Base-by-base conservation (phyloP, 176 grass and related monocot species). In the Leersia perrieri region DNA sequence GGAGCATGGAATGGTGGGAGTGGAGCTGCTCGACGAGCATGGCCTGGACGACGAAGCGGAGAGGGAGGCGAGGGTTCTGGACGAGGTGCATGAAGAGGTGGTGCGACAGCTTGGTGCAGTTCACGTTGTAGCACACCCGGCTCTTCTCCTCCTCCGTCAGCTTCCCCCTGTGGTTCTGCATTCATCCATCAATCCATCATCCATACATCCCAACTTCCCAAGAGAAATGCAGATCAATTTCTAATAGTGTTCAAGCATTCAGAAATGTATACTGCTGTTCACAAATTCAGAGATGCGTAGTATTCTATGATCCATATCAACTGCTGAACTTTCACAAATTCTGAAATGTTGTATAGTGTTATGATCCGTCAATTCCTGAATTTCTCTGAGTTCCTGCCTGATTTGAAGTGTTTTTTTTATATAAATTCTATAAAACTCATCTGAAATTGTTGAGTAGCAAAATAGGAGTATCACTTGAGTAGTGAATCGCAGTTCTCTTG, bases 41-140 rank as follows among this genome's bases (percentile, higher is more conserved):
- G 81, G 96, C 96, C 91, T 99, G 96, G 68, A 99, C 93, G 68
- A 99, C 87, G 87, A 99, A 99, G 33, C 96, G 96, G 74, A 99
- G 90, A 2, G 96, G 96, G 33, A 99, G 96, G 41, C 90, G 87
- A 16, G 96, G 96, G 84, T 99, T 99, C 58, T 99, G 96, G 25
- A 99, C 93, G 23, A 99, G 87, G 84, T 99, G 90, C 87, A 95
- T 86, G 81, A 99, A 95, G 32, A 90, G 42, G 65, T 81, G 66
- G 31, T 85, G 96, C 12, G 96, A 99, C 67, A 99, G 90, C 81
- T 91, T 93, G 38, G 89, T 82, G 82, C 92, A 93, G 83, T 87
- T 99, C 81, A 99, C 76, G 67, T 75, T 90, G 90, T 90, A 93
- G 84, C 96, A 99, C 44, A 99, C 22, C 73, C 86, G 44, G 44